phyloP scores from a whole-genome alignment of 2,329 filamentous ascomycete genomes.

The Aureobasidium sp. region DNA sequence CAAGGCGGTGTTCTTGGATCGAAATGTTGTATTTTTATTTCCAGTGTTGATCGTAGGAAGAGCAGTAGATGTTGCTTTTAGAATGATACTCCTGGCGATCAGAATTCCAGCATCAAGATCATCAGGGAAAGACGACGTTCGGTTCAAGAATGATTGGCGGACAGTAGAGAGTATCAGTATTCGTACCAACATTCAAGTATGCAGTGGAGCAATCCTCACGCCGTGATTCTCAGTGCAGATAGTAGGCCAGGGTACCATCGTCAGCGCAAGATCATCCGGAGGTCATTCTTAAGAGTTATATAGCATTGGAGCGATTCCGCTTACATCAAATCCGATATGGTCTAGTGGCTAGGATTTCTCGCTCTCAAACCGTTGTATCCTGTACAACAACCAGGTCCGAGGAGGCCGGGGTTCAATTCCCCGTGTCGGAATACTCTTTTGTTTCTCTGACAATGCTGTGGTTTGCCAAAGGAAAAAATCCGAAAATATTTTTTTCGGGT shows the following conservation, averaged over 20 bases:
- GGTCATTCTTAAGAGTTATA: no score
- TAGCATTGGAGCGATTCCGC: no score
- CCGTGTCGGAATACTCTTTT: slow-evolving; percentile 15
- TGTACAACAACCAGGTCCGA: not conserved
- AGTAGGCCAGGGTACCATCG: not conserved
- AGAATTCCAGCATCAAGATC: not conserved
- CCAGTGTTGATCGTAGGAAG: no score
- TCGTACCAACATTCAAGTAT: not conserved
- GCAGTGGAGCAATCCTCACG: not conserved
- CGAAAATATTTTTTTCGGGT: not conserved
- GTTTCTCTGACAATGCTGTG: not conserved
- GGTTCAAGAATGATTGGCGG: not conserved
- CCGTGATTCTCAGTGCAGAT: not conserved
- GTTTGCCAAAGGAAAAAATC: no score
- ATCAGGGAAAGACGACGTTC: not conserved
- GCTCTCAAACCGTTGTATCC: not conserved
- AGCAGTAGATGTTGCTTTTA: no score
- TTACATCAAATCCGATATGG: slow-evolving; percentile 13
- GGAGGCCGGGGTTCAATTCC: slow-evolving; percentile 16
- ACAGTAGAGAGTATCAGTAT: not conserved
- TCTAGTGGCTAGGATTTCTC: slow-evolving; percentile 16
- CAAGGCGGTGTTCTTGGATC: no score
- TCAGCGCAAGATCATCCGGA: no score
- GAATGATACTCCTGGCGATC: no score
- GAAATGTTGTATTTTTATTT: no score